phyloP scores from a whole-genome alignment of 2,329 filamentous ascomycete species.

The Neofusicoccum parvum region DNA sequence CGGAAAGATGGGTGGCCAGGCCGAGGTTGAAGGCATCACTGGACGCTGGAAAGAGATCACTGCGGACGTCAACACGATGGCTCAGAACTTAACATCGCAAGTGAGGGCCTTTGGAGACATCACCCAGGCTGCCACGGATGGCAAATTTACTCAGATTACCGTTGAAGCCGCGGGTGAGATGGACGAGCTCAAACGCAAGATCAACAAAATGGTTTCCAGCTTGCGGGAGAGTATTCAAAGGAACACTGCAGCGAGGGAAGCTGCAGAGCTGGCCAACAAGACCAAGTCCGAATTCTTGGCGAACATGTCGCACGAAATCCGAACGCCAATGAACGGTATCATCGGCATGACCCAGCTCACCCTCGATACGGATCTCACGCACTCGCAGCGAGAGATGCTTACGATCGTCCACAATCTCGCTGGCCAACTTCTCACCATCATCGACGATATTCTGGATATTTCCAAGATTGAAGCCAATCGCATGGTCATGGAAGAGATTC shows the following conservation, averaged over 20 bases:
- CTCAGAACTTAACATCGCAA: constrained; percentile 83
- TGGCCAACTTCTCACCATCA: constrained; percentile 94
- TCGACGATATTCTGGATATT: constrained; percentile 76
- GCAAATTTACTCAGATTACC: constrained; percentile 95
- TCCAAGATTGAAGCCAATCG: constrained; percentile 87
- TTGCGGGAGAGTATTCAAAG: constrained; percentile 93
- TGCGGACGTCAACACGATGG: constrained; percentile 93
- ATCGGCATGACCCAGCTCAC: constrained; percentile 98
- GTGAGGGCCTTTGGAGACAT: constrained; percentile 98
- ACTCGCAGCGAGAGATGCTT: constrained; percentile 96
- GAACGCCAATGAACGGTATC: constrained; percentile 96
- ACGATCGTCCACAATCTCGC: constrained; percentile 97
- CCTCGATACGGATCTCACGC: constrained; percentile 87
- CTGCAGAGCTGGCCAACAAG: constrained; percentile 94
- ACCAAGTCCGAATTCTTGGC: constrained; percentile 98
- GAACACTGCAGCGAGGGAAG: constrained; percentile 93
- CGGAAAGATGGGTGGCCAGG: constrained; percentile 97
- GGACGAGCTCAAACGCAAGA: constrained; percentile 98
- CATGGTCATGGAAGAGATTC: constrained; percentile 98
- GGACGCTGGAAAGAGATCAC: constrained; percentile 99
- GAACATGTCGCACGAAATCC: constrained; percentile 98
- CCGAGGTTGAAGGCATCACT: constrained; percentile 88
- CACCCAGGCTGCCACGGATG: constrained; percentile 94
- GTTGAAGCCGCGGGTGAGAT: constrained; percentile 98
- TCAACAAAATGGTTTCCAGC: constrained; percentile 99